Evolutionary conservation across 2,329 filamentous ascomycete genomes (phyloP).

Genomic region (Trichocomaceae sp.): DNA sequence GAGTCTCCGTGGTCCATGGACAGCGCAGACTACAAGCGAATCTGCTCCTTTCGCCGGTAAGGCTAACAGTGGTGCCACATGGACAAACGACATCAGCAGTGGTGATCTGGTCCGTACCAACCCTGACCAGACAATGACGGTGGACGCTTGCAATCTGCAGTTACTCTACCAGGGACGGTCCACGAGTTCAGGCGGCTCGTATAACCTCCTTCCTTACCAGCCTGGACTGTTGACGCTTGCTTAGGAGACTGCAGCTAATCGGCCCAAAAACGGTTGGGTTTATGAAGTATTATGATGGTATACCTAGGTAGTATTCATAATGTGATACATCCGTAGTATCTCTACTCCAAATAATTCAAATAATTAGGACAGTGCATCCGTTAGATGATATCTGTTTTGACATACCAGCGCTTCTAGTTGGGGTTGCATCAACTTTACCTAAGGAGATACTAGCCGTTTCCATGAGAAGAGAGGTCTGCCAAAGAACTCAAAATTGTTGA

Average conservation of each 20-base stretch:
- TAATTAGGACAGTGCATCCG: no score
- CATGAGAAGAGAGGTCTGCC: constrained; percentile 12
- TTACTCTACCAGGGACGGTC: constrained; percentile 56
- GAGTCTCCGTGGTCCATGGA: constrained; percentile 53
- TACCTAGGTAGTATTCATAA: no score
- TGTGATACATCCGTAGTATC: no score
- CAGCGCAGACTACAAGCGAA: constrained; percentile 51
- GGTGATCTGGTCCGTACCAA: constrained; percentile 55
- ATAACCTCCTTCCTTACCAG: constrained; percentile 48
- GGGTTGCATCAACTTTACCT: background rate
- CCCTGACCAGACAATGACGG: constrained; percentile 55
- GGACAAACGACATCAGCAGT: constrained; percentile 63
- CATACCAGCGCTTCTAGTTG: no score
- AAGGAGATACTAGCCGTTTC: background rate
- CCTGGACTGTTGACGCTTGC: constrained; percentile 50
- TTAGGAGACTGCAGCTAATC: no score
- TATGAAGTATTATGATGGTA: no score
- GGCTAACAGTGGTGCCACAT: constrained; percentile 57
- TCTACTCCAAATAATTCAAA: no score
- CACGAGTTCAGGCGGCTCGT: constrained; percentile 37
- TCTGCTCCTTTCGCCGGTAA: constrained; percentile 60
- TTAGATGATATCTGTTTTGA: no score
- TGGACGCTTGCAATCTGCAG: constrained; percentile 60
- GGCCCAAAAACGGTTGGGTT: no score
- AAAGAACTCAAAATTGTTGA: constrained; percentile 11